These are phyloP conservation scores for Claviceps maximensis DNA, from an alignment of 2,329 filamentous ascomycete genomes.

Conservation along the genomic window DNA sequence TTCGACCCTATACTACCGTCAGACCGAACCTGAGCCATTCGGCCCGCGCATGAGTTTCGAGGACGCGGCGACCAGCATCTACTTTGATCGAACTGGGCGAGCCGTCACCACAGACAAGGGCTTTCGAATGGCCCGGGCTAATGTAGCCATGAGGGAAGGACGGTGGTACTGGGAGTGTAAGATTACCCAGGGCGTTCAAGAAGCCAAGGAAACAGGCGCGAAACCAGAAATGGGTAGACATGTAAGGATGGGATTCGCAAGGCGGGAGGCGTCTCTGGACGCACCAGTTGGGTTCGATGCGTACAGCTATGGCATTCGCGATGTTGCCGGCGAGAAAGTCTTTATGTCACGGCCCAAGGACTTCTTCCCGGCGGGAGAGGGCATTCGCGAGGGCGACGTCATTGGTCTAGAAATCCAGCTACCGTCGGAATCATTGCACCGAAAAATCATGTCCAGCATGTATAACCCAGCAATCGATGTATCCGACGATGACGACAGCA, in stretches of 20 bases:
- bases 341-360: conserved; percentile 89
- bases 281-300: conserved; percentile 77
- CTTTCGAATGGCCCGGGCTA: conserved; percentile 81
- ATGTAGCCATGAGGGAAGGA: conserved; percentile 80
- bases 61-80: conserved; percentile 75
- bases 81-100: conserved; percentile 61
- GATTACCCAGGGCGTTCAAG: conserved; percentile 59
- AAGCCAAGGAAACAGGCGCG: conserved; percentile 25
- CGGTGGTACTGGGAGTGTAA: conserved; percentile 92
- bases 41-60: conserved; percentile 82
- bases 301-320: conserved; percentile 88
- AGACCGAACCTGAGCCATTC: conserved; percentile 75
- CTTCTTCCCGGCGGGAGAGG: conserved; percentile 67
- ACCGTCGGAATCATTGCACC: conserved; percentile 71
- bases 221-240: conserved; percentile 41
- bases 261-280: conserved; percentile 69
- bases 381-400: conserved; percentile 80
- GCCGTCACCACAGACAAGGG: conserved; percentile 85
- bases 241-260: conserved; percentile 77
- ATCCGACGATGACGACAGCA: conserved; percentile 32
- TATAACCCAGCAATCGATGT: conserved; percentile 78
- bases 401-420: conserved; percentile 88
- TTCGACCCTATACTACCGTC: conserved; percentile 76
- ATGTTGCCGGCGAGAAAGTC: conserved; percentile 80
- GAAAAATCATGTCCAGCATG: conserved; percentile 73